Percentiles rank a stretch among this genome's conserved stretches.
Evolutionary conservation across 176 grass and related monocot species (phyloP).

Genomic region (Poa pratensis): DNA sequence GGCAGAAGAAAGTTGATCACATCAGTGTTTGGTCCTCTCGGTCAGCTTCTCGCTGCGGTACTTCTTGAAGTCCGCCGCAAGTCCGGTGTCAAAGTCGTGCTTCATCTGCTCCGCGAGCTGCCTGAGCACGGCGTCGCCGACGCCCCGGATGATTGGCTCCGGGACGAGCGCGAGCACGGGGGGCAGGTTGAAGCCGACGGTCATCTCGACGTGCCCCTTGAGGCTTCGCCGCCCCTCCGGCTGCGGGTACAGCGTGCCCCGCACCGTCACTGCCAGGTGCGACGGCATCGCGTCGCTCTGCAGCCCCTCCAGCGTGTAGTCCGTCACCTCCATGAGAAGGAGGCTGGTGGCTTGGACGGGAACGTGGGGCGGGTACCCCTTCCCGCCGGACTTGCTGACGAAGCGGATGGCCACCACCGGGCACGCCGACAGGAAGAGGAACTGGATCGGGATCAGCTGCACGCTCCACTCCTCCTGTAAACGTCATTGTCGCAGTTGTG

Average conservation of each 20-base stretch:
- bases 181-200: constrained; percentile 73
- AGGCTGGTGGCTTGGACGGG: constrained; percentile 60
- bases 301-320: constrained; percentile 78
- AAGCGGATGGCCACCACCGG: constrained; percentile 79
- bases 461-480: constrained; percentile 88
- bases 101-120: constrained; percentile 79
- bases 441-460: constrained; percentile 75
- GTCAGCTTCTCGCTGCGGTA: constrained; percentile 71
- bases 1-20: not conserved
- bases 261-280: constrained; percentile 63
- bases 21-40: constrained; percentile 10
- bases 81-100: constrained; percentile 57
- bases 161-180: constrained; percentile 75
- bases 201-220: constrained; percentile 74
- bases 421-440: constrained; percentile 73
- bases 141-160: constrained; percentile 67
- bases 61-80: constrained; percentile 69
- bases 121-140: constrained; percentile 80
- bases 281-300: constrained; percentile 60
- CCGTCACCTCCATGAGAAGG: constrained; percentile 79
- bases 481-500: not conserved
- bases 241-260: constrained; percentile 78
- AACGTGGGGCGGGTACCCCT: constrained; percentile 78
- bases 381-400: constrained; percentile 55
- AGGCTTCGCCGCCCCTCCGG: constrained; percentile 56